Base-by-base conservation (phyloP, 768 basidiomycete genomes). In the Pleurotus platypus region DNA sequence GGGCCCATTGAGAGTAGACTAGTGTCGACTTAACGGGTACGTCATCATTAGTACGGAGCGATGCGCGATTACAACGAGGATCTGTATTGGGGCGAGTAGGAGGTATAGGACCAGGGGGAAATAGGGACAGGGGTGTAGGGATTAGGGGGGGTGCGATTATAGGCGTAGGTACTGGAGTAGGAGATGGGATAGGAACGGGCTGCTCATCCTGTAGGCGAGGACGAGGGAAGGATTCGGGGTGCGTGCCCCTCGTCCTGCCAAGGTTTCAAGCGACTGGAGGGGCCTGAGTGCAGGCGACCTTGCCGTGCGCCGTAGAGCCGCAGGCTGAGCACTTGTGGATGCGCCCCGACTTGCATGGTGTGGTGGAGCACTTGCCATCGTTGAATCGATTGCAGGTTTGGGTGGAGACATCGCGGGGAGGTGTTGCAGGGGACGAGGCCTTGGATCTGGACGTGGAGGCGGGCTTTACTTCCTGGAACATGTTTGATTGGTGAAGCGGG, bases 41-140 rank as follows among this genome's bases (percentile, higher is more conserved):
- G 46, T 58, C 16, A 22, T 58, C 49, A n/a, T 48, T 43, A 7
- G 35, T n/a, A 1, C 57, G 57, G 13, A 60, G 55, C 11, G 58
- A 35, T 46, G 46, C 3, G 16, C 15, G 13, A 57, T 63, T 63
- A 20, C 51, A 53, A 1, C 59, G 58, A 5, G 60, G 62, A 38
- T 63, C 55, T 8, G 62, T 53, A 27, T 63, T 63, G 0, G 62
- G 62, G 15, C 59, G 57, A 8, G 57, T 45, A 8, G 62, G 60
- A 12, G 62, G 59, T 9, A 37, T 18, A 20, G 22, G 45, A 2
- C 26, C 13, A 15, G 62, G 59, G n/a, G 60, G 57, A 22, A 60
- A 63, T 13, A 58, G 5, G 54, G 18, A 46, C 57, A 26, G 55
- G 61, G 56, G 58, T 62, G 43, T 40, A 3, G 49, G 1, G 22